Percentiles rank a stretch among this genome's conserved stretches.
Evolutionary conservation across 257 asterid species (phyloP).

Genomic region (Verbascum thapsus): DNA sequence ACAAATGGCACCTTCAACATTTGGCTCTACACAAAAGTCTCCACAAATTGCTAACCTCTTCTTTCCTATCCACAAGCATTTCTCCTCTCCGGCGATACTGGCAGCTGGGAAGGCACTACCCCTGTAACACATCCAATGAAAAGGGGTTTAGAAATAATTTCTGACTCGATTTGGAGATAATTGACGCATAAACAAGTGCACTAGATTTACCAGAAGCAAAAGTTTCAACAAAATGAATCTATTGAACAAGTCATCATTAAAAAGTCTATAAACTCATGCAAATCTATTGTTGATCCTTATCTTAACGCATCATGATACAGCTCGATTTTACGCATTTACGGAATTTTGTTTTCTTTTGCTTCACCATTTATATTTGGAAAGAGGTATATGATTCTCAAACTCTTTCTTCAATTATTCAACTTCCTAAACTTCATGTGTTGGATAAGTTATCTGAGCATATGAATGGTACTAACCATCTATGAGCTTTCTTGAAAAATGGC

Average conservation of each 20-base stretch:
- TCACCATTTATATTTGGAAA: background rate
- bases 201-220: background rate
- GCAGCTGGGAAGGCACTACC: slow-evolving; percentile 84
- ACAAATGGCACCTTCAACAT: slow-evolving; percentile 80
- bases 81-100: slow-evolving; percentile 62
- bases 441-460: slow-evolving; percentile 7
- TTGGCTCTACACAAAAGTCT: slow-evolving; percentile 78
- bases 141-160: background rate
- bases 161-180: no score
- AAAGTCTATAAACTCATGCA: background rate
- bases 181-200: slow-evolving; percentile 1
- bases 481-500: slow-evolving; percentile 79
- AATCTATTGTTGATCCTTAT: no score
- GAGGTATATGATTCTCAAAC: background rate
- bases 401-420: slow-evolving; percentile 3
- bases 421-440: background rate
- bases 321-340: background rate
- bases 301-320: background rate
- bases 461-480: slow-evolving; percentile 69
- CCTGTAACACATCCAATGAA: slow-evolving; percentile 45
- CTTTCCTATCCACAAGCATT: slow-evolving; percentile 70
- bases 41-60: slow-evolving; percentile 81
- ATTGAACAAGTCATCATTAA: background rate
- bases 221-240: background rate
- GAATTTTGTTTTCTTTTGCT: background rate